phyloP scores from a whole-genome alignment of 352 stramenopile genomes.

The Peronospora belbahrii region DNA sequence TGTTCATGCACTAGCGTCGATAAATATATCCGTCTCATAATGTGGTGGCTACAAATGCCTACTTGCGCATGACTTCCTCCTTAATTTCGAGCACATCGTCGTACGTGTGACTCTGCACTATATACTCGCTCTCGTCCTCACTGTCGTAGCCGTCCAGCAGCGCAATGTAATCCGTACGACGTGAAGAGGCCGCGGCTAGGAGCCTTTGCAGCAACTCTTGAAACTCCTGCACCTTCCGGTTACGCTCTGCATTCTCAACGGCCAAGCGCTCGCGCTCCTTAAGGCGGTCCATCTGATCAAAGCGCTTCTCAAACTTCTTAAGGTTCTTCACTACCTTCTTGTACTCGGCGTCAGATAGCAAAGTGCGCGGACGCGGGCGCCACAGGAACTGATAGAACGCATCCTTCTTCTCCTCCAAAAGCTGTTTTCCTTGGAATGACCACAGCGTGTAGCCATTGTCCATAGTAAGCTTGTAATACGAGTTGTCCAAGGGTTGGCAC shows the following conservation, averaged over 20 bases:
- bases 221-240: constrained; percentile 63
- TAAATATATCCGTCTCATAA: constrained; percentile 26
- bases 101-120: constrained; percentile 64
- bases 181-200: constrained; percentile 14
- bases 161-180: constrained; percentile 57
- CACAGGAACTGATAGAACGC: constrained; percentile 93
- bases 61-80: constrained; percentile 74
- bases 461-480: constrained; percentile 96
- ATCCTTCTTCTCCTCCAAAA: constrained; percentile 93
- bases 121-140: constrained; percentile 80
- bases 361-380: constrained; percentile 89
- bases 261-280: constrained; percentile 74
- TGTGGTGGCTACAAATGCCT: background rate
- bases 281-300: constrained; percentile 81
- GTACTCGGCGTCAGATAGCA: constrained; percentile 91
- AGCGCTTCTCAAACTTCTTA: constrained; percentile 93
- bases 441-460: constrained; percentile 98
- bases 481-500: constrained; percentile 92
- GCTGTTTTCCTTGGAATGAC: constrained; percentile 96
- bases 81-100: constrained; percentile 62
- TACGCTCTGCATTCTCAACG: constrained; percentile 59
- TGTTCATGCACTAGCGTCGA: constrained; percentile 7
- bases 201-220: constrained; percentile 55
- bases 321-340: constrained; percentile 95
- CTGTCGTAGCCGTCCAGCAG: constrained; percentile 74